Conservation (phyloP, 768 basidiomycete genomes). For the Lactarius trivialis region DNA sequence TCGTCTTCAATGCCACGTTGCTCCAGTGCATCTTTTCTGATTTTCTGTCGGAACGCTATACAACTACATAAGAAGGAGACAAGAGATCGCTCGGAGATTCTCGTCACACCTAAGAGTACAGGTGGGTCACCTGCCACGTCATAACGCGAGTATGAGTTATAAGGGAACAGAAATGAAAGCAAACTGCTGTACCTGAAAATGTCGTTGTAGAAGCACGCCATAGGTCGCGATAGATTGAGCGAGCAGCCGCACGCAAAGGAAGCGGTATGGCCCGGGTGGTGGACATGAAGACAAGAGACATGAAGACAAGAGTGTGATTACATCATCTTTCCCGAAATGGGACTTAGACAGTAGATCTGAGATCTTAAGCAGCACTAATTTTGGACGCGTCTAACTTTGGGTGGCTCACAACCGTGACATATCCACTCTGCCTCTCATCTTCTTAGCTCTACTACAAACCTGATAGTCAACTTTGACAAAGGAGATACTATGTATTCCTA, state of each 20-base stretch:
- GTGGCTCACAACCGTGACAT: slow-evolving; percentile 12
- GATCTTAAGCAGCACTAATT: slow-evolving; percentile 35
- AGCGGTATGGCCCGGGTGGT: slow-evolving; percentile 55
- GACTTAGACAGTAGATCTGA: slow-evolving; percentile 27
- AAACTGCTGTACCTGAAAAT: slow-evolving; percentile 44
- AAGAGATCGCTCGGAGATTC: background rate
- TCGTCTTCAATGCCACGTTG: slow-evolving; percentile 39
- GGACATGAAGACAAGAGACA: too few relatives aligned
- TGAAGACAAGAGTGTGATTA: slow-evolving; percentile 1
- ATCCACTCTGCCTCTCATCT: slow-evolving; percentile 18
- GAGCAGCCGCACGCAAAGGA: slow-evolving; percentile 52
- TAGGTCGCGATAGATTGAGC: slow-evolving; percentile 68
- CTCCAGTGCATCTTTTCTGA: slow-evolving; percentile 51
- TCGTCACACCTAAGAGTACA: slow-evolving; percentile 44
- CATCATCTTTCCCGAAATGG: background rate
- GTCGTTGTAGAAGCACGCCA: slow-evolving; percentile 60
- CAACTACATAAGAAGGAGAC: background rate
- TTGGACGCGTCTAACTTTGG: slow-evolving; percentile 30
- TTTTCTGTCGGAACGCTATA: slow-evolving; percentile 67
- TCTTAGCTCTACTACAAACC: background rate
- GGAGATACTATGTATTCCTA: background rate
- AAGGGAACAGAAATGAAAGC: background rate
- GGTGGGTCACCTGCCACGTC: slow-evolving; percentile 45
- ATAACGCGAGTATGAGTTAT: background rate
- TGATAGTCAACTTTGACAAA: background rate